Base-by-base conservation (phyloP, 257 asterid genomes). In the Penstemon newberryi region DNA sequence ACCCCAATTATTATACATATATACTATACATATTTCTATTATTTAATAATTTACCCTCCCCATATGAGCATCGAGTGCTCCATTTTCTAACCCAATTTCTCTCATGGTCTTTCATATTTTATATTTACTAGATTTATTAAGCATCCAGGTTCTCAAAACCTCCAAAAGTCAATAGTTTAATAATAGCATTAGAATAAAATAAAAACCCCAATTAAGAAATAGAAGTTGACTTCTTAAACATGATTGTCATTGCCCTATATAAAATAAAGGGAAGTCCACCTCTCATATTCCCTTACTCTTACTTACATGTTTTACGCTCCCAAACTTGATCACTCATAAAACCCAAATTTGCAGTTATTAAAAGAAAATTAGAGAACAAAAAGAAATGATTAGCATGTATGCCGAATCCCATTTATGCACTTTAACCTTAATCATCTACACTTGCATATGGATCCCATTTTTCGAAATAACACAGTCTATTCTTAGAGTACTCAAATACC, bases 381-480 rank as follows among this genome's bases (percentile, higher is more conserved):
- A 9, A 38, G 56, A 56, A 53, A 82, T 82, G 87, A 82, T 76
- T 18, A 76, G 77, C 37, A 67, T 79, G 5, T 76, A 57, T 65
- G 80, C 74, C 64, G 84, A 79, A 19, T 79, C 83, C 45, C 62
- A 71, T 59, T 11, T 79, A 25, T 70, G 63, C 77, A 71, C 74
- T 25, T 18, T 72, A n/a, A 73, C 78, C 68, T 64, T 79, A 4
- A 68, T 79, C 56, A 25, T 82, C 53, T 82, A 69, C 77, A 55
- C 78, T 43, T 76, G 76, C 53, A 55, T 79, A 54, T 79, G 77
- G 65, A 77, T 73, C 79, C 87, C 87, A 37, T 49, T 76, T 33
- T 10, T 15, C 80, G 60, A 57, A 37, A 65, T 73, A 60, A 49
- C 73, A 60, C 76, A 52, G 15, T 60, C 66, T 0, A 8, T 79